phyloP scores from a whole-genome alignment of 805 yeast genomes.

The Yamadazyma insecticola region DNA sequence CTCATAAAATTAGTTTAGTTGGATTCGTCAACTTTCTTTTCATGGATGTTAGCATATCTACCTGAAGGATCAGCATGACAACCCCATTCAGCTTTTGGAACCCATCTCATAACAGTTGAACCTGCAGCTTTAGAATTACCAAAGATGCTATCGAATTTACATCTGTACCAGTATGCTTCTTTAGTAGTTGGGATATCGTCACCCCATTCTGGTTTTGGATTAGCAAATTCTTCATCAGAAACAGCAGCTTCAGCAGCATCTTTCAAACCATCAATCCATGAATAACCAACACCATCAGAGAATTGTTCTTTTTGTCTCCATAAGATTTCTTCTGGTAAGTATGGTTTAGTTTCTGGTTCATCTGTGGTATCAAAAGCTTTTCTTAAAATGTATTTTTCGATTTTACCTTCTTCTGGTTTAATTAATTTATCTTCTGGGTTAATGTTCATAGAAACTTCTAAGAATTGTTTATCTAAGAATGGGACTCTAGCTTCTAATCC shows the following conservation, averaged over 20 bases:
- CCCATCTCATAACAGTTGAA: slow-evolving; percentile 97
- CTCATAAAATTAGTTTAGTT: too few relatives aligned
- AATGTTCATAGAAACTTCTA: slow-evolving; percentile 90
- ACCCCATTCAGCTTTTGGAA: slow-evolving; percentile 99
- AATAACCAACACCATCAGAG: slow-evolving; percentile 99
- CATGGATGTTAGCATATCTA: slow-evolving; percentile 90
- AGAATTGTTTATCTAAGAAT: slow-evolving; percentile 90
- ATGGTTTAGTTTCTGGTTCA: slow-evolving; percentile 73
- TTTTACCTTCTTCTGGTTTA: slow-evolving; percentile 61
- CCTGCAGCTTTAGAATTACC: slow-evolving; percentile 73
- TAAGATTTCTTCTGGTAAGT: slow-evolving; percentile 92
- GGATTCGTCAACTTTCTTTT: slow-evolving; percentile 40
- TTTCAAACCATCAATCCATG: slow-evolving; percentile 98
- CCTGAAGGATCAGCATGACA: slow-evolving; percentile 99
- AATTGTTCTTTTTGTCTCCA: slow-evolving; percentile 99
- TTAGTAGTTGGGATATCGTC: slow-evolving; percentile 90
- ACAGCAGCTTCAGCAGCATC: slow-evolving; percentile 87
- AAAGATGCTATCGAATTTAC: slow-evolving; percentile 91
- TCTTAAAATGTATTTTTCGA: slow-evolving; percentile 94
- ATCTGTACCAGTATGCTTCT: slow-evolving; percentile 99
- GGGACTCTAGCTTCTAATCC: slow-evolving; percentile 99
- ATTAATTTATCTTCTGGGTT: slow-evolving; percentile 91
- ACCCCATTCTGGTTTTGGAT: slow-evolving; percentile 97
- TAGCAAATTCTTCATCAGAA: slow-evolving; percentile 84
- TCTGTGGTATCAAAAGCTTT: slow-evolving; percentile 95